A percentile compares a stretch with the other conserved stretches of the same genome.
These are phyloP conservation scores for Afroboletus lepidellus DNA, from an alignment of 1,284 basidiomycete species.

Conservation along the genomic window DNA sequence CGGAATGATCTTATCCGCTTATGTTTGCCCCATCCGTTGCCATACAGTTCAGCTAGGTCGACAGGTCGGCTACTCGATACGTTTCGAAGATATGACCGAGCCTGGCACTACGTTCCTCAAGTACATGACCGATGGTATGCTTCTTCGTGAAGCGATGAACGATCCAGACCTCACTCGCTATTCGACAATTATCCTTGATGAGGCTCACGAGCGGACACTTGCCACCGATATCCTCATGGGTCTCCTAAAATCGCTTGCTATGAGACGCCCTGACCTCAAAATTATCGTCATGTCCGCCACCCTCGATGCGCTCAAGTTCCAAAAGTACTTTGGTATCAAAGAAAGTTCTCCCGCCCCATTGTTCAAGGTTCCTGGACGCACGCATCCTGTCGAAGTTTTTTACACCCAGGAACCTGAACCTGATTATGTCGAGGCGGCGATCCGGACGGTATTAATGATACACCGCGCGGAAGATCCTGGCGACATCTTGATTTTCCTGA, in stretches of 20 bases:
- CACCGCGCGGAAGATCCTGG: constrained; percentile 95
- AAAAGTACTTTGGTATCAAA: constrained; percentile 85
- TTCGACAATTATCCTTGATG: constrained; percentile 97
- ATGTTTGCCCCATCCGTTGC: constrained; percentile 4
- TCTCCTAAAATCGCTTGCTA: constrained; percentile 75
- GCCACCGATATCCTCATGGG: constrained; percentile 99
- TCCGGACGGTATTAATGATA: constrained; percentile 96
- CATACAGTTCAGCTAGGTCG: constrained; percentile 80
- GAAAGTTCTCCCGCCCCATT: constrained; percentile 67
- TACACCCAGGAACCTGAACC: constrained; percentile 96
- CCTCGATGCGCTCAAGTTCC: constrained; percentile 95
- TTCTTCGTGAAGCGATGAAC: constrained; percentile 96
- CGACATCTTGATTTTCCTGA: constrained; percentile 93
- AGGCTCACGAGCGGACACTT: constrained; percentile 97
- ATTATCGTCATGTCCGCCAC: constrained; percentile 99
- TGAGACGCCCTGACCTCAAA: constrained; percentile 86
- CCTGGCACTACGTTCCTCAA: constrained; percentile 89
- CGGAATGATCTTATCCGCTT: neutral
- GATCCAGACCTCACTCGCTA: constrained; percentile 89
- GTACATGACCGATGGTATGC: constrained; percentile 99
- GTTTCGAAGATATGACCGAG: constrained; percentile 98
- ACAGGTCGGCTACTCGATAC: constrained; percentile 97
- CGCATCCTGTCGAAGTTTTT: constrained; percentile 95
- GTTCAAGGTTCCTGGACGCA: constrained; percentile 95
- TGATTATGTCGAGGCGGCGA: constrained; percentile 97